Conservation (phyloP, 2,329 filamentous ascomycete species). For the Arachnomyces sp. region DNA sequence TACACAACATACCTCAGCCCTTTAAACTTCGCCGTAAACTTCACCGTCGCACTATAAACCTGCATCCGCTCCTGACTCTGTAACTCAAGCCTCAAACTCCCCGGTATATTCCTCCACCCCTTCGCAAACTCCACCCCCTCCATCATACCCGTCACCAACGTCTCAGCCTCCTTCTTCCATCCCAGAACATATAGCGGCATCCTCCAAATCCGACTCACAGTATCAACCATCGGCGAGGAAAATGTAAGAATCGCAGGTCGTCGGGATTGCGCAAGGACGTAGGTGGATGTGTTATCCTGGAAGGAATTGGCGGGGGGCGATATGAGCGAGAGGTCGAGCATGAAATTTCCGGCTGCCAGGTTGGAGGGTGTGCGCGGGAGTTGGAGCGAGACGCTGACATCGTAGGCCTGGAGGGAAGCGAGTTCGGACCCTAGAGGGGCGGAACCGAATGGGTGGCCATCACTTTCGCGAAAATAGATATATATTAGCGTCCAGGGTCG, state of each 20-base stretch:
- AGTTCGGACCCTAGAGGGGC: conserved; percentile 46
- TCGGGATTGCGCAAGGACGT: conserved; percentile 54
- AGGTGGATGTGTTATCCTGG: conserved; percentile 22
- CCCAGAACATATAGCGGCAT: conserved; percentile 63
- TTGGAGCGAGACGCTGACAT: conserved; percentile 65
- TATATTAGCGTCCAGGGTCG: conserved; percentile 2
- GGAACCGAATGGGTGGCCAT: conserved; percentile 45
- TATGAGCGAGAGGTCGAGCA: conserved; percentile 71
- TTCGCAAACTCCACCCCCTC: conserved; percentile 60
- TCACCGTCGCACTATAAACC: conserved; percentile 62
- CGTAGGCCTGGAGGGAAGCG: conserved; percentile 70
- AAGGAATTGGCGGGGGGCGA: conserved; percentile 30
- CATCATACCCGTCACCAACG: conserved; percentile 60
- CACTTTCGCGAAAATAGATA: conserved; percentile 19
- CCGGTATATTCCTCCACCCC: conserved; percentile 46
- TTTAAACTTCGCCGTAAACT: conserved; percentile 64
- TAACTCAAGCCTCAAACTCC: conserved; percentile 54
- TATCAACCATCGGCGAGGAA: conserved; percentile 58
- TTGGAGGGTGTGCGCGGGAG: conserved; percentile 74
- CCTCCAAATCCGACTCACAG: conserved; percentile 51
- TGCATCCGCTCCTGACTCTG: conserved; percentile 63
- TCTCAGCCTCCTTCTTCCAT: conserved; percentile 55
- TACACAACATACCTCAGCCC: conserved; percentile 51
- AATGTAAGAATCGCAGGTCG: conserved; percentile 76
- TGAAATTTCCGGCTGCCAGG: conserved; percentile 77